phyloP scores from a whole-genome alignment of 768 basidiomycete species.

The Amanita brunnescens region DNA sequence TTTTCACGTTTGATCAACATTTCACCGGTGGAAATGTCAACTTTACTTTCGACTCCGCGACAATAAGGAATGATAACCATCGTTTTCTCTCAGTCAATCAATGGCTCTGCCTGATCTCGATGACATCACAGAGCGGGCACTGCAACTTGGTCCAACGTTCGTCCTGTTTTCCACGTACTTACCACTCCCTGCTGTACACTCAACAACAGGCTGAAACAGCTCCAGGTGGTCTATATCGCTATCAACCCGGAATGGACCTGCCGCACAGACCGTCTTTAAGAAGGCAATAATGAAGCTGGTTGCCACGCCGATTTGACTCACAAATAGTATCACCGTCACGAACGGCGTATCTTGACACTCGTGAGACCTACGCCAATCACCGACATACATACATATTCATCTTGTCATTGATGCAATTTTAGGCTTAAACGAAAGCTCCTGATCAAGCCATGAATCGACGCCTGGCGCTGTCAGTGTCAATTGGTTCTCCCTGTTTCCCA shows the following conservation, averaged over 20 bases:
- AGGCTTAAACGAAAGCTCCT: constrained; percentile 2
- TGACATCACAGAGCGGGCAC: not conserved
- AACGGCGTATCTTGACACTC: constrained; percentile 6
- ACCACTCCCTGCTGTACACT: not conserved
- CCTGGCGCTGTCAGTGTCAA: not conserved
- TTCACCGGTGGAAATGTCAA: not conserved
- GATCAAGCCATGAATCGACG: not conserved
- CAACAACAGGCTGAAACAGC: not conserved
- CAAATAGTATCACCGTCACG: constrained; percentile 1
- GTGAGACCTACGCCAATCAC: constrained; percentile 4
- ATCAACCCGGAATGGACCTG: not conserved
- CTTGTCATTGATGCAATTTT: constrained; percentile 2
- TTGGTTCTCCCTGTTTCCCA: not conserved
- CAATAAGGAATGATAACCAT: not conserved
- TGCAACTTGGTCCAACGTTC: not conserved
- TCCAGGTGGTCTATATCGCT: not conserved
- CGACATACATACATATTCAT: constrained; percentile 3
- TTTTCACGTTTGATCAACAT: too few relatives aligned
- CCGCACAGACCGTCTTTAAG: constrained; percentile 1
- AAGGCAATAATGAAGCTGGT: constrained; percentile 2
- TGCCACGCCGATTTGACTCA: constrained; percentile 5
- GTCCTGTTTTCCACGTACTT: not conserved
- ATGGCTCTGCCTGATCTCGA: not conserved
- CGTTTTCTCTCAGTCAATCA: not conserved
- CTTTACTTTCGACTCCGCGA: not conserved